Percentiles rank a stretch among this genome's conserved stretches.
phyloP scores from a whole-genome alignment of 352 stramenopile species.

The Peronospora tabacina region DNA sequence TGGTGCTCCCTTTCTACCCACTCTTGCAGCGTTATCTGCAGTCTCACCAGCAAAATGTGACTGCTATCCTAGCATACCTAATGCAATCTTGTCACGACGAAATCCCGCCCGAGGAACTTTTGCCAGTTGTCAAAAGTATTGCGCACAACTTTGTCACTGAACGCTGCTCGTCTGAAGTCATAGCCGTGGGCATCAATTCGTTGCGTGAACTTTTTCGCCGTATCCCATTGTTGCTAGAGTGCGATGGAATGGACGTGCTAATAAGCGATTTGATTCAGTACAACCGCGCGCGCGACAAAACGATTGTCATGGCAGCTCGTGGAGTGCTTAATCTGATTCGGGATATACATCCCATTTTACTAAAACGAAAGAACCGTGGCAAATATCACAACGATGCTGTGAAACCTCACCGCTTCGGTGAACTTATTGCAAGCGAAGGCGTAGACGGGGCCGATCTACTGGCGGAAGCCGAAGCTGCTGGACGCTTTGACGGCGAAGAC shows the following conservation, averaged over 20 bases:
- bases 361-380: constrained; percentile 96
- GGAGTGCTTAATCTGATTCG: constrained; percentile 95
- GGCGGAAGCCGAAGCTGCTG: constrained; percentile 59
- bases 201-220: constrained; percentile 92
- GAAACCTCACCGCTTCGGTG: constrained; percentile 87
- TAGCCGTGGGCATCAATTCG: constrained; percentile 97
- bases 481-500: constrained; percentile 74
- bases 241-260: constrained; percentile 87
- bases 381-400: constrained; percentile 83
- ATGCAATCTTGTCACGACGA: constrained; percentile 96
- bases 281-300: constrained; percentile 94
- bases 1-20: constrained; percentile 94
- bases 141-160: constrained; percentile 98
- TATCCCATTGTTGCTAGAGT: constrained; percentile 91
- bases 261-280: constrained; percentile 93
- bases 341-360: constrained; percentile 90
- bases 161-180: constrained; percentile 91
- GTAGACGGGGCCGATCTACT: constrained; percentile 96
- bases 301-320: constrained; percentile 93
- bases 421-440: constrained; percentile 85
- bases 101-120: constrained; percentile 94
- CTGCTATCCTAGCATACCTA: constrained; percentile 94
- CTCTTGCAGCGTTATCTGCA: constrained; percentile 91
- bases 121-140: constrained; percentile 95
- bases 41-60: constrained; percentile 87